phyloP scores from a whole-genome alignment of 2,329 filamentous ascomycete genomes.

The Botryotinia convoluta region DNA sequence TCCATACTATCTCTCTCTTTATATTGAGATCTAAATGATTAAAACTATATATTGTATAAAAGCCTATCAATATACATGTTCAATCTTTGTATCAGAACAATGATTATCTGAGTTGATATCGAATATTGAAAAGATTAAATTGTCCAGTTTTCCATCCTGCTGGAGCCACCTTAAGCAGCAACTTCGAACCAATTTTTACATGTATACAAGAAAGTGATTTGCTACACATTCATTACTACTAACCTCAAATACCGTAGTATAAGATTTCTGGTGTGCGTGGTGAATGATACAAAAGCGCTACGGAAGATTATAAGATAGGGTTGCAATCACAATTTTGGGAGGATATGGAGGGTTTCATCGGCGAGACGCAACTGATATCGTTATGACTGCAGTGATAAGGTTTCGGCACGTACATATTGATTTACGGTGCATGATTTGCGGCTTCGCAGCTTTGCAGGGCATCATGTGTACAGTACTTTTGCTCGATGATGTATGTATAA shows the following conservation, averaged over 20 bases:
- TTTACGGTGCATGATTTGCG: not conserved
- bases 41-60: not conserved
- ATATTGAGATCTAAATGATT: not conserved
- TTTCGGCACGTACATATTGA: not conserved
- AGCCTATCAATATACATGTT: not conserved
- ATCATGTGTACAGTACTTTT: not conserved
- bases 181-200: not conserved
- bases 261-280: not conserved
- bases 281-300: not conserved
- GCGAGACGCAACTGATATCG: not conserved
- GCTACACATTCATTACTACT: not conserved
- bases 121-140: not conserved
- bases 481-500: not conserved
- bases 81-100: not conserved
- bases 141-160: not conserved
- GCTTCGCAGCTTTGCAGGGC: not conserved
- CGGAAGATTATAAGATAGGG: not conserved
- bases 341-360: not conserved
- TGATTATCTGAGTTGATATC: not conserved
- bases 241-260: not conserved
- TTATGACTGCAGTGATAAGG: not conserved
- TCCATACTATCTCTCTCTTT: not conserved
- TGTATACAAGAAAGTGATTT: not conserved
- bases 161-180: not conserved
- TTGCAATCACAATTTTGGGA: slow-evolving; percentile 1